Evolutionary conservation across 2,329 filamentous ascomycete species (phyloP).

Genomic region (Neofusicoccum ribis): DNA sequence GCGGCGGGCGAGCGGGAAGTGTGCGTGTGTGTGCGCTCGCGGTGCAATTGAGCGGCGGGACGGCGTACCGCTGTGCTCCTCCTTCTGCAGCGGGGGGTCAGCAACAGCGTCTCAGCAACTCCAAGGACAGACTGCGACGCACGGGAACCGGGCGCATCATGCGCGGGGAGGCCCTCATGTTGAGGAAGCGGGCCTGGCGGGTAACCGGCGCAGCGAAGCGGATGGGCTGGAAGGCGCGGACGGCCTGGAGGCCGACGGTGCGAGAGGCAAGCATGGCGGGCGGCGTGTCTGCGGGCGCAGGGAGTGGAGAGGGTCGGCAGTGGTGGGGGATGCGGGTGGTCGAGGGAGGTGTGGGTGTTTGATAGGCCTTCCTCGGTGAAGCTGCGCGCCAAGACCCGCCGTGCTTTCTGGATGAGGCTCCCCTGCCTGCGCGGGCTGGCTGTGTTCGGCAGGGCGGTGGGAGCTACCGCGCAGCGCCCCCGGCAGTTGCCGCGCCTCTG

Average conservation of each 20-base stretch:
- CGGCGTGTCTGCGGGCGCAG: conserved; percentile 26
- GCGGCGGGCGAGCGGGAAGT: neutral
- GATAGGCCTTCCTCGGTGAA: neutral
- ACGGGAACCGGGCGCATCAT: conserved; percentile 67
- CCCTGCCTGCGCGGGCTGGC: neutral
- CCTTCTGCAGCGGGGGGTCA: conserved; percentile 56
- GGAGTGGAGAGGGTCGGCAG: conserved; percentile 33
- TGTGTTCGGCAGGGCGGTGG: conserved; percentile 8
- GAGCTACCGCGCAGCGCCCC: neutral
- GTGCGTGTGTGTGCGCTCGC: neutral
- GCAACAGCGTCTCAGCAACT: conserved; percentile 24
- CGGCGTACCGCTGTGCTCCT: conserved; percentile 61
- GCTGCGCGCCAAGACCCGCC: conserved; percentile 11
- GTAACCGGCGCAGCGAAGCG: conserved; percentile 17
- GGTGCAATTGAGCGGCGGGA: conserved; percentile 1
- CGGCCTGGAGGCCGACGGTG: conserved; percentile 38
- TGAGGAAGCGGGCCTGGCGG: conserved; percentile 20
- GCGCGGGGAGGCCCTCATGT: conserved; percentile 49
- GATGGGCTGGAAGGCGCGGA: conserved; percentile 19
- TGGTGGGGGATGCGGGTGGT: conserved; percentile 27
- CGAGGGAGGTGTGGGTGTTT: conserved; percentile 23
- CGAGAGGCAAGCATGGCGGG: conserved; percentile 39
- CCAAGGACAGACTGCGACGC: conserved; percentile 41
- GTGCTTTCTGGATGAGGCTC: neutral
- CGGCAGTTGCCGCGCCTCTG: conserved; percentile 16